Percentiles rank a stretch among this genome's conserved stretches.
Evolutionary conservation across 148 eudicot species (phyloP).

Genomic region (Silene uniflora): DNA sequence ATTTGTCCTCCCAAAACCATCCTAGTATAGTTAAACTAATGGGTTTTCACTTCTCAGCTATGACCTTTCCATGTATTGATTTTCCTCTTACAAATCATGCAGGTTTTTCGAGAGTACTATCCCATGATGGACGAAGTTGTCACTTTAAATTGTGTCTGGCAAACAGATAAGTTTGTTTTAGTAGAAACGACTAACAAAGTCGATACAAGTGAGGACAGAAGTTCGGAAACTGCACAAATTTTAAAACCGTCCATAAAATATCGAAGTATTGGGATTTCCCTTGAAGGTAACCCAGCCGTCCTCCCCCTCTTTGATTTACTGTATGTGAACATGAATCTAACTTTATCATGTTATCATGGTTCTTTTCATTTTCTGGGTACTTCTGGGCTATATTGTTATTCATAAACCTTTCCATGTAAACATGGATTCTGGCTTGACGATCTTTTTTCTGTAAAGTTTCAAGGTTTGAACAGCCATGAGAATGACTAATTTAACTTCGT

Average conservation of each 20-base stretch:
- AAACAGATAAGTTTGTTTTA: slow-evolving; percentile 66
- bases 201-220: slow-evolving; percentile 31
- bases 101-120: slow-evolving; percentile 90
- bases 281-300: slow-evolving; percentile 51
- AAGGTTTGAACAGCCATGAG: no score
- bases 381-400: background rate
- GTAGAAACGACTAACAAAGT: slow-evolving; percentile 38
- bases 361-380: background rate
- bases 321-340: background rate
- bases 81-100: slow-evolving; percentile 20
- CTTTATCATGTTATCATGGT: background rate
- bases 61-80: background rate
- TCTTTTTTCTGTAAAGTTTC: no score
- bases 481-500: no score
- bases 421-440: no score
- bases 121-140: slow-evolving; percentile 52
- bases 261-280: slow-evolving; percentile 50
- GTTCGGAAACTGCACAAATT: slow-evolving; percentile 31
- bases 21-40: background rate
- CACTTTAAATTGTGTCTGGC: slow-evolving; percentile 63
- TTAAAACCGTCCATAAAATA: slow-evolving; percentile 34
- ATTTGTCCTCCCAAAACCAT: slow-evolving; percentile 4
- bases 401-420: no score
- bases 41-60: background rate
- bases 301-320: background rate